A percentile compares a stretch with the other conserved stretches of the same genome.
Conservation (phyloP, 768 basidiomycete species). For the Termitomyces sp. region DNA sequence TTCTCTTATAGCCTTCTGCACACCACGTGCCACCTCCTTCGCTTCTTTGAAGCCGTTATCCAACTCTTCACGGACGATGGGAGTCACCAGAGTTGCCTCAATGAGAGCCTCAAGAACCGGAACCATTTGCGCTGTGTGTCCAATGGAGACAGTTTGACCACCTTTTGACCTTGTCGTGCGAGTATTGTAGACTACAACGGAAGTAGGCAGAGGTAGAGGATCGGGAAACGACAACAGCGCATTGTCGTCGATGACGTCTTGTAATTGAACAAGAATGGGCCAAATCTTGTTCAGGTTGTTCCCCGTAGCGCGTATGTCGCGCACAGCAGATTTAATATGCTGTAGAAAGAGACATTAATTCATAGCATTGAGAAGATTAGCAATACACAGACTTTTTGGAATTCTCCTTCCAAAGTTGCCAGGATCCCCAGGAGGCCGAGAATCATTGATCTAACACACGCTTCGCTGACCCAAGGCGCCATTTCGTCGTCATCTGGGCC, state of each 20-base stretch:
- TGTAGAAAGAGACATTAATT: slow-evolving; percentile 11
- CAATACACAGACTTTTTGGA: slow-evolving; percentile 25
- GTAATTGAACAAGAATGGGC: slow-evolving; percentile 45
- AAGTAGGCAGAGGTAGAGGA: slow-evolving; percentile 49
- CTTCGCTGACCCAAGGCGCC: slow-evolving; percentile 58
- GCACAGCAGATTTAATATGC: slow-evolving; percentile 39
- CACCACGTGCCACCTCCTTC: slow-evolving; percentile 47
- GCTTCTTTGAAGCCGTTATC: slow-evolving; percentile 50
- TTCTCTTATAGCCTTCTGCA: slow-evolving; percentile 44
- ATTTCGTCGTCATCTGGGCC: slow-evolving; percentile 30
- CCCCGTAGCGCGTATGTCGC: slow-evolving; percentile 47
- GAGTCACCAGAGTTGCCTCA: slow-evolving; percentile 39
- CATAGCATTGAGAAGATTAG: background rate
- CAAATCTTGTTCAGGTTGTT: slow-evolving; percentile 60
- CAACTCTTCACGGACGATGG: slow-evolving; percentile 49
- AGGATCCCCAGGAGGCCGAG: slow-evolving; percentile 54
- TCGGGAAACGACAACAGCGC: slow-evolving; percentile 37
- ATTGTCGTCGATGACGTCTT: slow-evolving; percentile 20
- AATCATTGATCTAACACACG: slow-evolving; percentile 58
- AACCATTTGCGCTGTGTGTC: slow-evolving; percentile 56
- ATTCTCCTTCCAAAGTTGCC: slow-evolving; percentile 33
- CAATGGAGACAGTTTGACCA: slow-evolving; percentile 14
- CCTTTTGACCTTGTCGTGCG: slow-evolving; percentile 34
- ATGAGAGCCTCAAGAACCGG: slow-evolving; percentile 61
- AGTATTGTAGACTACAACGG: slow-evolving; percentile 33